Conservation (phyloP, 2,329 filamentous ascomycete species). For the Niveomyces coronatus region DNA sequence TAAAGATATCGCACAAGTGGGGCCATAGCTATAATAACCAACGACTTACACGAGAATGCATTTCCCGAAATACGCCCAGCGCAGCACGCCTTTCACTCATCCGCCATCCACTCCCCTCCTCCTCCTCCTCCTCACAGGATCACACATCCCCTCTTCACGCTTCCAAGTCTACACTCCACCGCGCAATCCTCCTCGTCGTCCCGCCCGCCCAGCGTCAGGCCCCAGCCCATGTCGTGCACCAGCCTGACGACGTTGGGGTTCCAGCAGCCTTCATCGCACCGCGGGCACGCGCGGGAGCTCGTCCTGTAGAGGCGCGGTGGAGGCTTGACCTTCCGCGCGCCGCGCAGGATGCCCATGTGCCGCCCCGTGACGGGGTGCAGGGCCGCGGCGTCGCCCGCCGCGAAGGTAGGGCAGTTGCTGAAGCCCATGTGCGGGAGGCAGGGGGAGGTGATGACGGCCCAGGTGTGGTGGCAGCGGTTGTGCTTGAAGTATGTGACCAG, state of each 20-base stretch:
- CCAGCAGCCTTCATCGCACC: conserved; percentile 30
- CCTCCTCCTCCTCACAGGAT: conserved; percentile 18
- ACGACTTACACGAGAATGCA: conserved; percentile 3
- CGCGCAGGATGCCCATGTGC: background rate
- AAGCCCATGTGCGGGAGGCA: conserved; percentile 43
- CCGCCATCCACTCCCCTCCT: background rate
- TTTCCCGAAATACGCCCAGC: background rate
- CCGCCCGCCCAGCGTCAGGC: conserved; percentile 37
- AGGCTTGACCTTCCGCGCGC: conserved; percentile 19
- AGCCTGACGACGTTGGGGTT: conserved; percentile 38
- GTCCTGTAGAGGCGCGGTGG: conserved; percentile 26
- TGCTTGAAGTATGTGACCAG: conserved; percentile 36
- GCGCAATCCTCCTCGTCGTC: conserved; percentile 23
- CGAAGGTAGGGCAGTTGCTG: conserved; percentile 34
- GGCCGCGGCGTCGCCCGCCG: conserved; percentile 21
- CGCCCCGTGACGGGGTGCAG: conserved; percentile 11
- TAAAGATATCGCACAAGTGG: conserved; percentile 8
- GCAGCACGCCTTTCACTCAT: background rate
- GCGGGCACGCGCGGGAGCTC: conserved; percentile 28
- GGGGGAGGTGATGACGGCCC: conserved; percentile 35
- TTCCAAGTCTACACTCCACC: conserved; percentile 21
- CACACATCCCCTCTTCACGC: conserved; percentile 16
- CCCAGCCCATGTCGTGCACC: conserved; percentile 32
- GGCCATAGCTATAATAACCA: background rate
- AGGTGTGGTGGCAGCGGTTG: conserved; percentile 40